Conservation (phyloP, 176 grass and related monocot genomes). For the Ensete glaucum region DNA sequence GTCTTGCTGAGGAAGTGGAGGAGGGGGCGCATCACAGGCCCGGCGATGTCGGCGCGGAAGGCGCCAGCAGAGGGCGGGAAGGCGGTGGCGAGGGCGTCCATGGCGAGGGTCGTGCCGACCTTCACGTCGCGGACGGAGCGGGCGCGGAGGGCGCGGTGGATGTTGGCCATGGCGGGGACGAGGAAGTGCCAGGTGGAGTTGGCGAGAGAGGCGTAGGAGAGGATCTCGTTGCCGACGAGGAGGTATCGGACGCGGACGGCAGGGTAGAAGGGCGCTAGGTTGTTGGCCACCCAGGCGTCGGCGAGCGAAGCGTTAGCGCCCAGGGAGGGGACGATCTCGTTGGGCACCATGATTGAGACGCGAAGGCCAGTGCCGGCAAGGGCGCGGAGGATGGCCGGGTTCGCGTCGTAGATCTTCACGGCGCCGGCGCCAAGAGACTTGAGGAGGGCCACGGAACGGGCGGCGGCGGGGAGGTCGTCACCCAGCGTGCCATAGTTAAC, state of each 20-base stretch:
- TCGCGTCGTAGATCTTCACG: conserved; percentile 90
- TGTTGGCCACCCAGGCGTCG: conserved; percentile 49
- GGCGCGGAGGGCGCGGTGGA: conserved; percentile 39
- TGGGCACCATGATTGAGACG: conserved; percentile 94
- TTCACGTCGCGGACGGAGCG: conserved; percentile 46
- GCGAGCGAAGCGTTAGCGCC: conserved; percentile 46
- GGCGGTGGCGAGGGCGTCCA: conserved; percentile 54
- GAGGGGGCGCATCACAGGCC: conserved; percentile 51
- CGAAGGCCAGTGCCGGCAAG: conserved; percentile 40
- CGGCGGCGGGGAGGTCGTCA: conserved; percentile 51
- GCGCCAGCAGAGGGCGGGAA: conserved; percentile 49
- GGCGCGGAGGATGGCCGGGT: conserved; percentile 51
- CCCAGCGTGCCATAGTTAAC: conserved; percentile 83
- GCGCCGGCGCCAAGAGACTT: conserved; percentile 38
- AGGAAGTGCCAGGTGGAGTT: conserved; percentile 43
- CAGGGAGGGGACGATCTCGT: conserved; percentile 50
- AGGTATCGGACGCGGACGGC: conserved; percentile 55
- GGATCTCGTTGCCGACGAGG: conserved; percentile 84
- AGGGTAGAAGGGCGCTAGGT: conserved; percentile 44
- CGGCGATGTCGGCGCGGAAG: conserved; percentile 70
- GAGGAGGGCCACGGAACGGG: conserved; percentile 46
- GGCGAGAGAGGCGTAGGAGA: conserved; percentile 53
- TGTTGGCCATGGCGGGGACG: conserved; percentile 73
- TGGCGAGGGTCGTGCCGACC: conserved; percentile 80
- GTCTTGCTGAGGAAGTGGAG: conserved; percentile 48